Conservation (phyloP, 306 rosid genomes). For the Luffa aegyptiaca region DNA sequence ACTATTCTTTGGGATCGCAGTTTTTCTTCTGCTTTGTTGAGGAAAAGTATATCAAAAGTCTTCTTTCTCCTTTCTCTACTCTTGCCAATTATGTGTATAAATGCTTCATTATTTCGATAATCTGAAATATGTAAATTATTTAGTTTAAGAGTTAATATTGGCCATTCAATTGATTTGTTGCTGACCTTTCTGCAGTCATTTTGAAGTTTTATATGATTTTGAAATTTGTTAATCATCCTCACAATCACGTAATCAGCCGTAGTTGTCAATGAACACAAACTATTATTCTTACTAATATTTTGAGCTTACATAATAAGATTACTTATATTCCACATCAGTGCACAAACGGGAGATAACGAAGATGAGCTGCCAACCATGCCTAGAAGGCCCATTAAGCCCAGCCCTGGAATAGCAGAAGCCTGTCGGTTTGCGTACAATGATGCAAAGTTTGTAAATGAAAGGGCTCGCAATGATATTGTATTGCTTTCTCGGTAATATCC, state of each 20-base stretch:
- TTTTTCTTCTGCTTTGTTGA: neutral
- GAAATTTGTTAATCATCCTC: neutral
- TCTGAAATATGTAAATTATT: neutral
- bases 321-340: conserved; percentile 25
- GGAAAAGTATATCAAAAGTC: neutral
- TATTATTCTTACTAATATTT: neutral
- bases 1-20: neutral
- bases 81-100: neutral
- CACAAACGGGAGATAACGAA: conserved; percentile 38
- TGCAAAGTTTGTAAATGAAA: conserved; percentile 66
- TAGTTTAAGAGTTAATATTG: neutral
- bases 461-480: conserved; percentile 61
- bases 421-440: conserved; percentile 64
- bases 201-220: neutral
- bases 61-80: neutral
- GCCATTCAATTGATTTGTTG: neutral
- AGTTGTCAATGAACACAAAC: neutral
- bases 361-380: conserved; percentile 18
- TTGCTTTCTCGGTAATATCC: conserved; percentile 72
- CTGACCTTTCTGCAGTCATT: neutral
- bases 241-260: neutral
- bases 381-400: conserved; percentile 18
- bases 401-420: conserved; percentile 60
- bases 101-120: neutral
- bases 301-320: conserved; percentile 10